Percentiles rank a stretch among this genome's conserved stretches.
Evolutionary conservation across 1,284 basidiomycete genomes (phyloP).

Genomic region (Leccinum subatratum): DNA sequence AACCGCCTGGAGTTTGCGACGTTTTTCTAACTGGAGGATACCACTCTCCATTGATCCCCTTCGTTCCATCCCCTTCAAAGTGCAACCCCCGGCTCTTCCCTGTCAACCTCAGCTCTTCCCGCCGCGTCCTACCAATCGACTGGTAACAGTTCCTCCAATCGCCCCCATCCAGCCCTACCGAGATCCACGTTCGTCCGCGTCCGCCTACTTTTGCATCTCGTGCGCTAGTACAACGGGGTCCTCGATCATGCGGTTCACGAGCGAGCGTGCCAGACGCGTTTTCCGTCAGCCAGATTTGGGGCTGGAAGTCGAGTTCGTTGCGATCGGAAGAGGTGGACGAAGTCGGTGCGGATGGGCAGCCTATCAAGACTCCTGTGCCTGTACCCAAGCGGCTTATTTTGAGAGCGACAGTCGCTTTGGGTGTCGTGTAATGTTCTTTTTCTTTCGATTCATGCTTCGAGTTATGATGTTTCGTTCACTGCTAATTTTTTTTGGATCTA

Average conservation of each 20-base stretch:
- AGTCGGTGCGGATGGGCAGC: slow-evolving; percentile 42
- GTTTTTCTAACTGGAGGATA: no score
- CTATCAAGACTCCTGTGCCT: slow-evolving; percentile 25
- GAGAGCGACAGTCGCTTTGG: slow-evolving; percentile 70
- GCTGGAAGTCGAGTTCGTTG: slow-evolving; percentile 72
- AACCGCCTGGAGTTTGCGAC: no score
- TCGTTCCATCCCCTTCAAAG: slow-evolving; percentile 41
- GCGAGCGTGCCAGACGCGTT: slow-evolving; percentile 85
- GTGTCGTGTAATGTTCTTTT: slow-evolving; percentile 51
- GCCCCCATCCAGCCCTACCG: slow-evolving; percentile 65
- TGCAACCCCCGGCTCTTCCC: slow-evolving; percentile 35
- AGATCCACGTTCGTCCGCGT: slow-evolving; percentile 63
- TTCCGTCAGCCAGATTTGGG: slow-evolving; percentile 74
- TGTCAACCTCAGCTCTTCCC: slow-evolving; percentile 19
- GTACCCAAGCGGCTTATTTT: slow-evolving; percentile 54
- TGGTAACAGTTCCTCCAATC: slow-evolving; percentile 34
- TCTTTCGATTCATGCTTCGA: slow-evolving; percentile 10
- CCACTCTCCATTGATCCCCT: slow-evolving; percentile 40
- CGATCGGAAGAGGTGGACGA: slow-evolving; percentile 53
- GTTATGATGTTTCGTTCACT: slow-evolving; percentile 1
- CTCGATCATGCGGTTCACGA: slow-evolving; percentile 78
- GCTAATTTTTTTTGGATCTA: neutral
- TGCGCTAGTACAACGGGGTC: slow-evolving; percentile 80
- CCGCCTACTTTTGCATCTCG: slow-evolving; percentile 79
- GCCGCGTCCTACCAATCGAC: slow-evolving; percentile 27